phyloP scores from a whole-genome alignment of 73 alveolate species.

The Effrenium voratum region DNA sequence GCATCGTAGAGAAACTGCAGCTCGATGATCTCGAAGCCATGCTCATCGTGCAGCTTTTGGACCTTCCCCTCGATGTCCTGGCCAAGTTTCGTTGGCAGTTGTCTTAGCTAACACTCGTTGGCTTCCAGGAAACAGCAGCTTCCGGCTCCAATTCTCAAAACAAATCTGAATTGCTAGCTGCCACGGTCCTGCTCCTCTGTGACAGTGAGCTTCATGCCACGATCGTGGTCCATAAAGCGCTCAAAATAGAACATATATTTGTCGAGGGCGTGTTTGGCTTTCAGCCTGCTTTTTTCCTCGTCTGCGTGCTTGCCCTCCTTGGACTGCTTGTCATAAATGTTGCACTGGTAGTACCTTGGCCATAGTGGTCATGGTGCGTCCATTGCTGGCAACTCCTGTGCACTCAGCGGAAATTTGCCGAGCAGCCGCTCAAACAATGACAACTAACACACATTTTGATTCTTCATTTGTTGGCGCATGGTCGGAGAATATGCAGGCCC shows the following conservation, averaged over 20 bases:
- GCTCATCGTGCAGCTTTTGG: conserved; percentile 95
- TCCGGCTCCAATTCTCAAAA: background rate
- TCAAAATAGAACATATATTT: conserved; percentile 96
- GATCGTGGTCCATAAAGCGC: conserved; percentile 97
- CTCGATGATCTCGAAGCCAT: conserved; percentile 97
- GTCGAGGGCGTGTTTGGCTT: conserved; percentile 94
- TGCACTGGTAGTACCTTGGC: conserved; percentile 92
- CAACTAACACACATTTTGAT: too few relatives aligned
- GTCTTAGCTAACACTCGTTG: background rate
- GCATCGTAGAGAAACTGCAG: conserved; percentile 95
- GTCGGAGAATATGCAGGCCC: too few relatives aligned
- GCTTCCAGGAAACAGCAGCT: background rate
- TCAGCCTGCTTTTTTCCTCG: conserved; percentile 56
- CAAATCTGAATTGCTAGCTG: background rate
- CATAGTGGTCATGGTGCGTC: too few relatives aligned
- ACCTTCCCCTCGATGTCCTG: conserved; percentile 94
- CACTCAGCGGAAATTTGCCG: too few relatives aligned
- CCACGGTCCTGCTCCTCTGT: conserved; percentile 95
- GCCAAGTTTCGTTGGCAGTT: background rate
- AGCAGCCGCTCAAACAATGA: too few relatives aligned
- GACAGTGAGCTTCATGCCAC: conserved; percentile 83
- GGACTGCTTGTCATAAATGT: conserved; percentile 92
- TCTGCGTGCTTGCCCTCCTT: conserved; percentile 91
- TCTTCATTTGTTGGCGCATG: too few relatives aligned
- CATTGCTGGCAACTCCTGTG: too few relatives aligned